phyloP scores from a whole-genome alignment of 2,329 filamentous ascomycete species.

The Exophiala sideris region DNA sequence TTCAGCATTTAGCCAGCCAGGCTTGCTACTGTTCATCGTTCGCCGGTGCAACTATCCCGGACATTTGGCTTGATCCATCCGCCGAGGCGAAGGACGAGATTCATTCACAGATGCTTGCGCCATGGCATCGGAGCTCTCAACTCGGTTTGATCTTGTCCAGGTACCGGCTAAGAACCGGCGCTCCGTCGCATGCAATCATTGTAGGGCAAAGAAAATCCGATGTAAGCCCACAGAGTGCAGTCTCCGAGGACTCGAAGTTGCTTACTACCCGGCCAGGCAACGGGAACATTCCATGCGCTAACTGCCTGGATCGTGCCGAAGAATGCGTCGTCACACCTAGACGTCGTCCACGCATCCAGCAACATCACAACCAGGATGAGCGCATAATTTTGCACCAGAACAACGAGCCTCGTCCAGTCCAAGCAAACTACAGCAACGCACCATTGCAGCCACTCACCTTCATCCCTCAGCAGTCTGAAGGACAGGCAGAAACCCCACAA shows the following conservation, averaged over 20 bases:
- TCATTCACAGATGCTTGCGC: too few relatives aligned
- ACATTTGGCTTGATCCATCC: too few relatives aligned
- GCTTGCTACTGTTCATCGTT: too few relatives aligned
- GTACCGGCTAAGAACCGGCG: slow-evolving; percentile 2
- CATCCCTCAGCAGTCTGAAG: background rate
- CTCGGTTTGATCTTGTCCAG: too few relatives aligned
- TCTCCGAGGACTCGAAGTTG: background rate
- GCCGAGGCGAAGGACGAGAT: too few relatives aligned
- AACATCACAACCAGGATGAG: background rate
- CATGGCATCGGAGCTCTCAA: too few relatives aligned
- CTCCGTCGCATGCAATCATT: slow-evolving; percentile 12
- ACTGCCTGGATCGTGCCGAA: slow-evolving; percentile 7
- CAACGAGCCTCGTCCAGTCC: background rate
- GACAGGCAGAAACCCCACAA: background rate
- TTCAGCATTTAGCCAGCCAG: too few relatives aligned
- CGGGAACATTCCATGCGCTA: slow-evolving; percentile 8
- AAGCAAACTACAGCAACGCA: background rate
- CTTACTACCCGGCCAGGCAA: slow-evolving; percentile 6
- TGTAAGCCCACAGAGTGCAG: slow-evolving; percentile 2
- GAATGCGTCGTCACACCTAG: slow-evolving; percentile 6
- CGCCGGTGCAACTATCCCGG: too few relatives aligned
- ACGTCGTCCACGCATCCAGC: background rate
- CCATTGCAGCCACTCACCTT: background rate
- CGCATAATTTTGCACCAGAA: background rate
- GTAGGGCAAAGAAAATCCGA: slow-evolving; percentile 9